These are phyloP conservation scores for Calonectria hongkongensis DNA, from an alignment of 2,329 filamentous ascomycete species.

Conservation along the genomic window DNA sequence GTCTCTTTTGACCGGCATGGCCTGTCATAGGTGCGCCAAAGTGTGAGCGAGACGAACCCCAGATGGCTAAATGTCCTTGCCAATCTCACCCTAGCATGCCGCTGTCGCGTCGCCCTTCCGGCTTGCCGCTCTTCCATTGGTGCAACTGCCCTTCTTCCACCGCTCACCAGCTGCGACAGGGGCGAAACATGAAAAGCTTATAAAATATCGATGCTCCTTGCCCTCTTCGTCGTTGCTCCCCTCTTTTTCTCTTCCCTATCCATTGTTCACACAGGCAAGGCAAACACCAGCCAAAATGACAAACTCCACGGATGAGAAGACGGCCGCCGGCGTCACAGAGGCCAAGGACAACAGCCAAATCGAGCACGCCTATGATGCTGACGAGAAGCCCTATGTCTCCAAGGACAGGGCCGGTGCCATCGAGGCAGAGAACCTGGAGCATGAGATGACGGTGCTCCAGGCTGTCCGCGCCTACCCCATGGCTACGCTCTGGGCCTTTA, in stretches of 20 bases:
- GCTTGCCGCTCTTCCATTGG: conserved; percentile 23
- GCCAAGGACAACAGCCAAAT: conserved; percentile 40
- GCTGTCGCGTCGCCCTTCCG: conserved; percentile 22
- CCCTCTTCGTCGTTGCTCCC: conserved; percentile 22
- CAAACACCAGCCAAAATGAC: conserved; percentile 46
- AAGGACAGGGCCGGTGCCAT: conserved; percentile 50
- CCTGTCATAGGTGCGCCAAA: conserved; percentile 48
- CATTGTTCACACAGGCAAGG: conserved; percentile 37
- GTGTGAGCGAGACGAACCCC: conserved; percentile 41
- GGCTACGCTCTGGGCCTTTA: conserved; percentile 68
- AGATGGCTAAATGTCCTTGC: conserved; percentile 48
- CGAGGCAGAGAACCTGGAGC: conserved; percentile 64
- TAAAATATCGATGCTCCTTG: conserved; percentile 29
- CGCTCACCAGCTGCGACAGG: neutral
- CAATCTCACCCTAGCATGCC: conserved; percentile 31
- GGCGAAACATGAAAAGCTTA: conserved; percentile 27
- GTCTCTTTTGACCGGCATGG: conserved; percentile 12
- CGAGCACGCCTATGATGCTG: conserved; percentile 48
- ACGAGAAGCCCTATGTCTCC: conserved; percentile 44
- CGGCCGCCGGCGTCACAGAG: conserved; percentile 40
- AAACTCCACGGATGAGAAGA: conserved; percentile 39
- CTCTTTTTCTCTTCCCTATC: conserved; percentile 14
- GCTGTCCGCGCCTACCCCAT: conserved; percentile 64
- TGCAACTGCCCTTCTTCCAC: conserved; percentile 21
- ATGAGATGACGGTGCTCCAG: conserved; percentile 62